Evolutionary conservation across 108 stramenopile genomes (phyloP).

Genomic region (Chaetoceros muelleri): DNA sequence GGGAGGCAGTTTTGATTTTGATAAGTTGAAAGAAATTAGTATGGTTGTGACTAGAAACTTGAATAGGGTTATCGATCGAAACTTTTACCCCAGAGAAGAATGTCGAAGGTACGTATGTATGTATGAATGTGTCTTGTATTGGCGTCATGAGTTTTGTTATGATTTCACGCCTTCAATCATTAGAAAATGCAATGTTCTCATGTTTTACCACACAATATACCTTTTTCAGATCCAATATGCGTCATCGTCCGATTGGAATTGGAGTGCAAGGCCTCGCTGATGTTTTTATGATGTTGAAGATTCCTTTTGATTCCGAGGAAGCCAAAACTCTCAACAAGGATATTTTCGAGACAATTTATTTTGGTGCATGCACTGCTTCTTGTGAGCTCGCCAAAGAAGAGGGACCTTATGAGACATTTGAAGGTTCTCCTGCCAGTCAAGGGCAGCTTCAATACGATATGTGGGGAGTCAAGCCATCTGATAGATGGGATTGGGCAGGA

Average conservation of each 20-base stretch:
- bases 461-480: slow-evolving; percentile 87
- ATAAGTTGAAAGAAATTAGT: slow-evolving; percentile 73
- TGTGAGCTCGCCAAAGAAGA: slow-evolving; percentile 85
- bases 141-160: background rate
- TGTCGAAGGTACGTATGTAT: slow-evolving; percentile 28
- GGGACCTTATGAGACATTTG: slow-evolving; percentile 91
- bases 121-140: background rate
- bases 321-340: slow-evolving; percentile 87
- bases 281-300: slow-evolving; percentile 87
- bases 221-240: slow-evolving; percentile 69
- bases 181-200: too few species aligned
- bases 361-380: slow-evolving; percentile 89
- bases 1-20: slow-evolving; percentile 70
- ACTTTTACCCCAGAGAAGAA: slow-evolving; percentile 94
- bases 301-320: slow-evolving; percentile 88
- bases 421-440: slow-evolving; percentile 90
- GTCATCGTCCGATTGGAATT: slow-evolving; percentile 98
- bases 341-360: slow-evolving; percentile 99
- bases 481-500: slow-evolving; percentile 93
- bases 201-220: too few species aligned
- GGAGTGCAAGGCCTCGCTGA: slow-evolving; percentile 99
- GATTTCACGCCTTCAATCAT: background rate
- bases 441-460: slow-evolving; percentile 96
- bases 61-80: slow-evolving; percentile 96
- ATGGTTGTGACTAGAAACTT: slow-evolving; percentile 95